Percentiles rank a stretch among this genome's conserved stretches.
Evolutionary conservation across 345 rosid genomes (phyloP).

Genomic region (Cochlearia excelsa): DNA sequence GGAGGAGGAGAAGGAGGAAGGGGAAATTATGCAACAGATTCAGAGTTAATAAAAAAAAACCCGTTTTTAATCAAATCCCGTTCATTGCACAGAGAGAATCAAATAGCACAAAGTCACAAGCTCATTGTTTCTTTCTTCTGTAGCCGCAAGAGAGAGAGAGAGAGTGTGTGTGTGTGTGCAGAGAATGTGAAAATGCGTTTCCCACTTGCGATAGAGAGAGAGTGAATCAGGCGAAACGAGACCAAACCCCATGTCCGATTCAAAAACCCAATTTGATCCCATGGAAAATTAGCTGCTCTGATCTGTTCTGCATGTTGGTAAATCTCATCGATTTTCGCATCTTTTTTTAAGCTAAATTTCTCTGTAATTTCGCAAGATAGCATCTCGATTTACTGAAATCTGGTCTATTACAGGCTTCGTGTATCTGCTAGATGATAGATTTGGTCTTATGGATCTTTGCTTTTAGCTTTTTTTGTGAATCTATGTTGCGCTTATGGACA

Average conservation of each 20-base stretch:
- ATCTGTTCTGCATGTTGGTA: conserved; percentile 34
- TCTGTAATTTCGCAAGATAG: not conserved
- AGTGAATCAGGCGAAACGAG: conserved; percentile 4
- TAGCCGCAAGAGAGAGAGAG: conserved; percentile 5
- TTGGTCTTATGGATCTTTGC: conserved; percentile 20
- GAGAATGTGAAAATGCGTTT: conserved; percentile 38
- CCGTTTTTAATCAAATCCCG: too few relatives aligned
- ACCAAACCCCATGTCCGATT: conserved; percentile 17
- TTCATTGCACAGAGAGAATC: conserved; percentile 3
- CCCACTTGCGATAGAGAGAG: conserved; percentile 32
- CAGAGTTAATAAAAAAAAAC: too few relatives aligned
- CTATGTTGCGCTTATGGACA: not conserved
- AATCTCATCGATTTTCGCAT: conserved; percentile 21
- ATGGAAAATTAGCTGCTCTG: not conserved
- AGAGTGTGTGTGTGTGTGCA: conserved; percentile 25
- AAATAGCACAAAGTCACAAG: conserved; percentile 17
- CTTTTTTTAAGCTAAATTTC: not conserved
- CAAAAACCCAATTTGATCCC: not conserved
- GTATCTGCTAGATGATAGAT: not conserved
- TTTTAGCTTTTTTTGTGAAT: conserved; percentile 15
- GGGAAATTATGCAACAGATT: too few relatives aligned
- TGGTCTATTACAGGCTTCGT: not conserved
- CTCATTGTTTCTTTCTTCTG: conserved; percentile 1
- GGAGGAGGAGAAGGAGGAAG: conserved; percentile 10
- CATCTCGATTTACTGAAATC: conserved; percentile 17